Conservation (phyloP, 148 eudicot species). For the Bassia scoparia region DNA sequence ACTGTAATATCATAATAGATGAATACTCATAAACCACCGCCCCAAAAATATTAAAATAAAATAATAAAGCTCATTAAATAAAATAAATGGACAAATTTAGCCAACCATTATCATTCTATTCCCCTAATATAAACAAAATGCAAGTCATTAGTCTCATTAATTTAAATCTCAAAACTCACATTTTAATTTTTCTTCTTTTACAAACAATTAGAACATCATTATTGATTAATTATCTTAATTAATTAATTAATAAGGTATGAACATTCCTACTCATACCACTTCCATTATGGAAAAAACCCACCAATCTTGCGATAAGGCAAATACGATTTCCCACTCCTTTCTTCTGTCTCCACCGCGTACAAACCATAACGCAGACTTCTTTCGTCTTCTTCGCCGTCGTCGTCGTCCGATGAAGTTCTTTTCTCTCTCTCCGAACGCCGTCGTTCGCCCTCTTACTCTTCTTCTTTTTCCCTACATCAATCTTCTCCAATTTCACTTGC, state of each 20-base stretch:
- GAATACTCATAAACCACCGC: background rate
- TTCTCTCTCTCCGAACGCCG: slow-evolving; percentile 14
- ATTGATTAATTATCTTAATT: background rate
- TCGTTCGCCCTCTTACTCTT: slow-evolving; percentile 16
- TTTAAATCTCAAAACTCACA: background rate
- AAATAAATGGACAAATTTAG: background rate
- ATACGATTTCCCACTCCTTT: slow-evolving; percentile 54
- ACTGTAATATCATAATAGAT: background rate
- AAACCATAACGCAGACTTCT: slow-evolving; percentile 53
- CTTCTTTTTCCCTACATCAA: background rate
- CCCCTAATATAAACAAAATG: slow-evolving; percentile 12
- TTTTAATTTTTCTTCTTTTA: background rate
- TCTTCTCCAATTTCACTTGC: no score
- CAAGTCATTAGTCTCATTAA: background rate
- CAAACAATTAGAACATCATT: background rate
- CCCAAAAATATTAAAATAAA: background rate
- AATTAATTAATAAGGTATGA: slow-evolving; percentile 61
- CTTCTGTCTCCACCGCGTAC: slow-evolving; percentile 34
- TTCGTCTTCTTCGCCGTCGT: background rate
- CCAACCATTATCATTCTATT: background rate
- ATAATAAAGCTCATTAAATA: background rate
- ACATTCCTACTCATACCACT: slow-evolving; percentile 71
- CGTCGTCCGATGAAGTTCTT: background rate
- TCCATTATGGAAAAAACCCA: slow-evolving; percentile 81
- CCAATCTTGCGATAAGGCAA: slow-evolving; percentile 72